Conservation (phyloP, 768 basidiomycete genomes). For the Lactifluus echinatus region DNA sequence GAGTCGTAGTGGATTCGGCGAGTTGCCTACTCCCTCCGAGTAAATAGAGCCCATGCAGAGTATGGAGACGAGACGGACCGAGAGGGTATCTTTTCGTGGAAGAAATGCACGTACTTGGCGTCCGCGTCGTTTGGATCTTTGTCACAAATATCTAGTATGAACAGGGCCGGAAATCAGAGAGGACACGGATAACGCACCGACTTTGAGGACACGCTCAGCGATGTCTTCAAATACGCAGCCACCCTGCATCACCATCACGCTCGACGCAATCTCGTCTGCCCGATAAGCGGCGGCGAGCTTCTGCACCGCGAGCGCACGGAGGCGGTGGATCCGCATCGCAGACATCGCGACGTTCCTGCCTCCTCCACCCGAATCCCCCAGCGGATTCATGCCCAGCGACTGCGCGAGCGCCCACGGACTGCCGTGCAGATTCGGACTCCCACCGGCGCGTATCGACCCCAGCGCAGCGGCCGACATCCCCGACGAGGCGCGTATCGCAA, state of each 20-base stretch:
- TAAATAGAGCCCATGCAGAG: conserved; percentile 14
- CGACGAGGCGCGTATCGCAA: conserved; percentile 81
- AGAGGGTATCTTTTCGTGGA: conserved; percentile 92
- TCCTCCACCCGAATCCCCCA: conserved; percentile 42
- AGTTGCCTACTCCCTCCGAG: conserved; percentile 51
- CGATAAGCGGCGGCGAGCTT: conserved; percentile 82
- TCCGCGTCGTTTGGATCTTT: conserved; percentile 69
- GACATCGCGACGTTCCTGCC: conserved; percentile 80
- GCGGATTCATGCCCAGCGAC: conserved; percentile 51
- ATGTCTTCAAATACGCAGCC: conserved; percentile 88
- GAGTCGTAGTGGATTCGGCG: conserved; percentile 73
- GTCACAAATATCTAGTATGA: neutral
- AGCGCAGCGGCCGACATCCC: conserved; percentile 71
- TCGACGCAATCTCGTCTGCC: conserved; percentile 84
- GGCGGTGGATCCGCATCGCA: conserved; percentile 70
- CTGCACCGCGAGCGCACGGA: conserved; percentile 76
- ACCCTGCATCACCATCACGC: conserved; percentile 93
- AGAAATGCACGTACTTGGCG: conserved; percentile 86
- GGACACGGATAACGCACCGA: conserved; percentile 35
- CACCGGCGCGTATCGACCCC: conserved; percentile 48
- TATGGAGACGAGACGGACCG: conserved; percentile 41
- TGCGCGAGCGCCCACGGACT: conserved; percentile 58
- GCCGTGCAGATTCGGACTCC: conserved; percentile 30
- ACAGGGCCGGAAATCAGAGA: neutral
- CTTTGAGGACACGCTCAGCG: conserved; percentile 76